These are phyloP conservation scores for Ascochyta fabae DNA, from an alignment of 2,329 filamentous ascomycete genomes.

Conservation along the genomic window DNA sequence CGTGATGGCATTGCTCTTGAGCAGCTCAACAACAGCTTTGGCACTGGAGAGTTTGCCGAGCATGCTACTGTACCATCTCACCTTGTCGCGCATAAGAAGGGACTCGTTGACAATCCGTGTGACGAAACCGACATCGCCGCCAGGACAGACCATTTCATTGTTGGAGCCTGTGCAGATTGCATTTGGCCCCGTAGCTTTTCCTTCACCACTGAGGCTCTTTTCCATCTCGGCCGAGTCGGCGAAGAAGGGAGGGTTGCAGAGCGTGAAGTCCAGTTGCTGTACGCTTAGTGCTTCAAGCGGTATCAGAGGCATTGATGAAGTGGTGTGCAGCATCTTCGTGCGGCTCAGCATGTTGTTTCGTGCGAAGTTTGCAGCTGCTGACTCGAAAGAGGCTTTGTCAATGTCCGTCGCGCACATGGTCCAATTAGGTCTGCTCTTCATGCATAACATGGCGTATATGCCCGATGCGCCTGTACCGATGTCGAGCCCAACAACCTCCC, in stretches of 20 bases:
- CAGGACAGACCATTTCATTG: conserved; percentile 83
- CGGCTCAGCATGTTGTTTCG: conserved; percentile 69
- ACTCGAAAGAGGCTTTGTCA: conserved; percentile 71
- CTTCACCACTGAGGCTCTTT: conserved; percentile 61
- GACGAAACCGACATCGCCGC: conserved; percentile 80
- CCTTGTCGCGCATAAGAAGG: conserved; percentile 61
- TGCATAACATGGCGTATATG: conserved; percentile 88
- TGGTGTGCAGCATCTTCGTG: conserved; percentile 68
- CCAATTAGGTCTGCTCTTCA: conserved; percentile 72
- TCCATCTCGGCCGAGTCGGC: conserved; percentile 72
- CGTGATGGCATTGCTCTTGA: conserved; percentile 62
- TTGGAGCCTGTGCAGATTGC: conserved; percentile 78
- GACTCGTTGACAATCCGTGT: conserved; percentile 74
- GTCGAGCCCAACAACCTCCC: conserved; percentile 74
- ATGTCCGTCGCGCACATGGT: conserved; percentile 66
- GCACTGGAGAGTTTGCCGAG: conserved; percentile 79
- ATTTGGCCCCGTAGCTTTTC: conserved; percentile 72
- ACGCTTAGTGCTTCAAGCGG: conserved; percentile 64
- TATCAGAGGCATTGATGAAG: conserved; percentile 63
- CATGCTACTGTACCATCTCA: conserved; percentile 93
- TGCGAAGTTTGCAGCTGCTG: conserved; percentile 70
- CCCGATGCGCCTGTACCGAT: conserved; percentile 90
- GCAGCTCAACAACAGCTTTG: conserved; percentile 64
- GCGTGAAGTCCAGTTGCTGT: conserved; percentile 76
- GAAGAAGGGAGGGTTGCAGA: conserved; percentile 97